These are phyloP conservation scores for Daldinia grandis DNA, from an alignment of 495 filamentous ascomycete species.

Conservation along the genomic window DNA sequence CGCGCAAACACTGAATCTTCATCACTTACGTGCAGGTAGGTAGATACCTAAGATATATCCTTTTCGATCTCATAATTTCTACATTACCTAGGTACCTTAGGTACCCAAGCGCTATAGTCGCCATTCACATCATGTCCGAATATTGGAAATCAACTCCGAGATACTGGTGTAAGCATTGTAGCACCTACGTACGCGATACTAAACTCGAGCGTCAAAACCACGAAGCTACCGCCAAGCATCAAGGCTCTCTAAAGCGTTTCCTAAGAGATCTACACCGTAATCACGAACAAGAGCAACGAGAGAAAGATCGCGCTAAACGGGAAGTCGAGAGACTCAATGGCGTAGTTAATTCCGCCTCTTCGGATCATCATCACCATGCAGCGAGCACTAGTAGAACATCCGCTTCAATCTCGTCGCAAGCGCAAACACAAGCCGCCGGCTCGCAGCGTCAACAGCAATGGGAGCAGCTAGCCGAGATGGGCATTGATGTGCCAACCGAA, in stretches of 20 bases:
- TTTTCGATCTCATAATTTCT: neutral
- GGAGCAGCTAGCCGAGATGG: slow-evolving; percentile 86
- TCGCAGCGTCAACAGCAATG: slow-evolving; percentile 85
- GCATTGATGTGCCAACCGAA: slow-evolving; percentile 84
- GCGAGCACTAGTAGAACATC: slow-evolving; percentile 27
- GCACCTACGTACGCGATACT: slow-evolving; percentile 89
- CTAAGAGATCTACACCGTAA: slow-evolving; percentile 84
- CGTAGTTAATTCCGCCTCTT: slow-evolving; percentile 62
- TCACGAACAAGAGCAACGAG: slow-evolving; percentile 78
- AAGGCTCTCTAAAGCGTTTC: slow-evolving; percentile 87
- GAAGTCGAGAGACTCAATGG: slow-evolving; percentile 90
- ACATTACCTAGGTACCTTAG: too few relatives aligned
- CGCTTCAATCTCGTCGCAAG: slow-evolving; percentile 22
- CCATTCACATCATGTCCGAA: slow-evolving; percentile 75
- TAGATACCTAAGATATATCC: neutral
- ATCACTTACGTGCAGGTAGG: neutral
- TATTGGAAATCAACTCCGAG: slow-evolving; percentile 98
- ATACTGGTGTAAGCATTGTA: slow-evolving; percentile 99
- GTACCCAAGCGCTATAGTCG: too few relatives aligned
- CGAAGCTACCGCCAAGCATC: slow-evolving; percentile 88
- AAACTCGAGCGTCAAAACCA: slow-evolving; percentile 89
- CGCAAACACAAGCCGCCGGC: slow-evolving; percentile 53
- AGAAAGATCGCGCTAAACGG: slow-evolving; percentile 80
- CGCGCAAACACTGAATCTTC: too few relatives aligned
- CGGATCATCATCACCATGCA: slow-evolving; percentile 29